phyloP scores from a whole-genome alignment of 2,329 filamentous ascomycete species.

The Diaporthe eres region DNA sequence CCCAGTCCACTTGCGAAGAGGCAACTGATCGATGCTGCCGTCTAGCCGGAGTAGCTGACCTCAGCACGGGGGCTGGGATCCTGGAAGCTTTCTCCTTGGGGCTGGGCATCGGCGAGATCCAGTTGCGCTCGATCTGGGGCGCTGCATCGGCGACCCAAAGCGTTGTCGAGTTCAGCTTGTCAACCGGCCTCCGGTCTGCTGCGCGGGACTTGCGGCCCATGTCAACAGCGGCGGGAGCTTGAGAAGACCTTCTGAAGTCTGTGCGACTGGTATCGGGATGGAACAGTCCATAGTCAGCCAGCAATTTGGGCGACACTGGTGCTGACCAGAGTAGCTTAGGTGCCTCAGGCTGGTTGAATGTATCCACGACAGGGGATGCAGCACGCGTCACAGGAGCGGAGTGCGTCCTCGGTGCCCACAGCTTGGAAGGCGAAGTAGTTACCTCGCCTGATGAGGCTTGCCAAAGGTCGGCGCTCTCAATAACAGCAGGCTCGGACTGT shows the following conservation, averaged over 20 bases:
- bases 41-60: slow-evolving; percentile 39
- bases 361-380: neutral
- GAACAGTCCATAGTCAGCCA: slow-evolving; percentile 47
- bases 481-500: slow-evolving; percentile 33
- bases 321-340: slow-evolving; percentile 43
- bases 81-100: slow-evolving; percentile 12
- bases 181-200: slow-evolving; percentile 46
- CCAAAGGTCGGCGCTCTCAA: slow-evolving; percentile 45
- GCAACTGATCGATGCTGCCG: slow-evolving; percentile 44
- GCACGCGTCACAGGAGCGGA: slow-evolving; percentile 9
- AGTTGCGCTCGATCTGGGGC: slow-evolving; percentile 44
- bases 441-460: slow-evolving; percentile 23
- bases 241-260: slow-evolving; percentile 49
- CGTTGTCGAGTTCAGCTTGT: slow-evolving; percentile 45
- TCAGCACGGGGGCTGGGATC: neutral
- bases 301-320: slow-evolving; percentile 30
- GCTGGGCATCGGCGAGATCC: slow-evolving; percentile 45
- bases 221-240: slow-evolving; percentile 51
- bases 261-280: slow-evolving; percentile 43
- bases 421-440: slow-evolving; percentile 10
- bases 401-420: slow-evolving; percentile 26
- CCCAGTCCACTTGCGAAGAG: slow-evolving; percentile 48
- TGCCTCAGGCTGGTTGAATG: neutral
- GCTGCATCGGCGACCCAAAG: slow-evolving; percentile 46
- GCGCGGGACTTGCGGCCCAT: slow-evolving; percentile 49